These are phyloP conservation scores for Globisporangium sylvaticum DNA, from an alignment of 352 stramenopile species.

Conservation along the genomic window DNA sequence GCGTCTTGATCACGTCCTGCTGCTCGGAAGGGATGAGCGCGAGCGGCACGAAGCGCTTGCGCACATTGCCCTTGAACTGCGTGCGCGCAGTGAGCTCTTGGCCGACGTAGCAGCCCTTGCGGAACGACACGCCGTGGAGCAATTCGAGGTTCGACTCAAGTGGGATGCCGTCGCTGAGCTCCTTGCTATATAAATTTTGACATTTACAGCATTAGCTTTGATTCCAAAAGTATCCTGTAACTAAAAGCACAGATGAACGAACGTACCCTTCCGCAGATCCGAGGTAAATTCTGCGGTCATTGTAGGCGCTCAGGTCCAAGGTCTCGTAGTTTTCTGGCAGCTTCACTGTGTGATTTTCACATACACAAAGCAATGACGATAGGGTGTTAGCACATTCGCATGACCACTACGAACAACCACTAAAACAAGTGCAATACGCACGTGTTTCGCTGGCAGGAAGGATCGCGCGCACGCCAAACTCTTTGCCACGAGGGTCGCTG, in stretches of 20 bases:
- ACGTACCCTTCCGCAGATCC: slow-evolving; percentile 68
- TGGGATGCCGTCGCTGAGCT: slow-evolving; percentile 84
- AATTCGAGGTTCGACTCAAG: slow-evolving; percentile 92
- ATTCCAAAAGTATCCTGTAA: background rate
- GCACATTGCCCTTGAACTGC: slow-evolving; percentile 90
- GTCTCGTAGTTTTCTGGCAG: slow-evolving; percentile 38
- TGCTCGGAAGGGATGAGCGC: slow-evolving; percentile 57
- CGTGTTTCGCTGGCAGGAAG: slow-evolving; percentile 35
- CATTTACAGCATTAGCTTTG: background rate
- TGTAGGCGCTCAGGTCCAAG: slow-evolving; percentile 43
- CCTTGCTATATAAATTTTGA: slow-evolving; percentile 29
- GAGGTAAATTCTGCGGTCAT: slow-evolving; percentile 61
- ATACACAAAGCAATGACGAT: slow-evolving; percentile 11
- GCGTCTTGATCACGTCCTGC: slow-evolving; percentile 40
- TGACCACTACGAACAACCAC: background rate
- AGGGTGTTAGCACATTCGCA: background rate
- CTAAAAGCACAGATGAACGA: background rate
- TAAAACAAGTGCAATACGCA: background rate
- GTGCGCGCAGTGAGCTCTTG: slow-evolving; percentile 93
- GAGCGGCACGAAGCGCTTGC: slow-evolving; percentile 75
- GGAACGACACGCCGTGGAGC: slow-evolving; percentile 88
- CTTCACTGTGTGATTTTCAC: slow-evolving; percentile 36
- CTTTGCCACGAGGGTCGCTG: slow-evolving; percentile 52
- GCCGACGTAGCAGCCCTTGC: slow-evolving; percentile 94
- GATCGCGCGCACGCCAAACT: slow-evolving; percentile 66